phyloP scores from a whole-genome alignment of 106 monocot species.

The Triglochin maritima region DNA sequence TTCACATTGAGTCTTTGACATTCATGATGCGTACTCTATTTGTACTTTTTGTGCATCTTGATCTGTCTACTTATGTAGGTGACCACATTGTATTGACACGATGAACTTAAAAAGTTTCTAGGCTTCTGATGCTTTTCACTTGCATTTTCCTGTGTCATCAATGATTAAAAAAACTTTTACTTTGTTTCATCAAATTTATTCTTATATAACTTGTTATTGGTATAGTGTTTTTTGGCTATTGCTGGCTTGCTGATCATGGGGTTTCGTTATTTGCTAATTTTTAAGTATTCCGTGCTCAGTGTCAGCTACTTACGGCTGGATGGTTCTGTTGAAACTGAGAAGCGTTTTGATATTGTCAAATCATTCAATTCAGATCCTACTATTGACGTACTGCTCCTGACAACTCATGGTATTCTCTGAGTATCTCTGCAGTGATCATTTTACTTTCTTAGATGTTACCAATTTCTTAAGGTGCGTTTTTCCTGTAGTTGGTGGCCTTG shows the following conservation, averaged over 20 bases:
- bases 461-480: constrained; percentile 14
- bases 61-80: too few species aligned
- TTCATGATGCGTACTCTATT: too few species aligned
- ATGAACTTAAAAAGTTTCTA: too few species aligned
- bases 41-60: too few species aligned
- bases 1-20: too few species aligned
- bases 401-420: constrained; percentile 69
- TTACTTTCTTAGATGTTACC: neutral
- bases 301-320: constrained; percentile 85
- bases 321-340: constrained; percentile 85
- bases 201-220: too few species aligned
- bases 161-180: too few species aligned
- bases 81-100: too few species aligned
- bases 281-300: constrained; percentile 20
- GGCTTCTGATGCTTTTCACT: too few species aligned
- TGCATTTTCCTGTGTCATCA: too few species aligned
- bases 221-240: too few species aligned
- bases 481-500: constrained; percentile 88
- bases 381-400: constrained; percentile 81
- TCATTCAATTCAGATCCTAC: constrained; percentile 97
- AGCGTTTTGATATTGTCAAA: constrained; percentile 94
- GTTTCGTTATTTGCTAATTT: neutral
- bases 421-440: neutral
- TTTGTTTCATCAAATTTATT: too few species aligned
- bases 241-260: neutral